Conservation (phyloP, 1,284 basidiomycete species). For the Pseudozyma thailandica region DNA sequence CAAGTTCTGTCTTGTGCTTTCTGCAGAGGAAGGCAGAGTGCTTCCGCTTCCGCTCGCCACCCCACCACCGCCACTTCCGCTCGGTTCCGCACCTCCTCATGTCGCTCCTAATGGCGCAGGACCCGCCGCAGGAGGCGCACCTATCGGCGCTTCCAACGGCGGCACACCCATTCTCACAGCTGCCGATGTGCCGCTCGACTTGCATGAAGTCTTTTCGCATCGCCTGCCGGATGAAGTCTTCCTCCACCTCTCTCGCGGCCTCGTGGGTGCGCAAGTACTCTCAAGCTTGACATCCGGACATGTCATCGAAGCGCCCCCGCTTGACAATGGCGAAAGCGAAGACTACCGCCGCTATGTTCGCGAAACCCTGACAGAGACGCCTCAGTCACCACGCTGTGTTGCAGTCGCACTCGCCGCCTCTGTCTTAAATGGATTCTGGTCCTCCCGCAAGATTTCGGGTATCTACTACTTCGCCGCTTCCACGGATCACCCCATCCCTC, state of each 20-base stretch:
- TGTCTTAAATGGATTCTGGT: constrained; percentile 64
- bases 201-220: constrained; percentile 94
- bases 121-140: constrained; percentile 71
- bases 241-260: constrained; percentile 91
- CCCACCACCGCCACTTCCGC: constrained; percentile 68
- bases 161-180: constrained; percentile 76
- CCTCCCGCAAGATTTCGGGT: constrained; percentile 57
- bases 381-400: constrained; percentile 89
- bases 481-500: constrained; percentile 52
- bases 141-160: constrained; percentile 71
- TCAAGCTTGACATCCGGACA: constrained; percentile 86
- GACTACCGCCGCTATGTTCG: constrained; percentile 95
- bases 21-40: constrained; percentile 85
- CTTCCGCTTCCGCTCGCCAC: constrained; percentile 86
- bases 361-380: constrained; percentile 90
- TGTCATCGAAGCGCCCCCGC: constrained; percentile 86
- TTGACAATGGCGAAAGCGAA: constrained; percentile 92
- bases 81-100: constrained; percentile 11
- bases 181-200: constrained; percentile 86
- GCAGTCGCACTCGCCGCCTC: constrained; percentile 71
- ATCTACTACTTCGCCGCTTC: constrained; percentile 62
- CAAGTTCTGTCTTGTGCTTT: constrained; percentile 89
- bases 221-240: constrained; percentile 96
- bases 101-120: constrained; percentile 48
- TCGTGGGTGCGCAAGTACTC: constrained; percentile 85